Conservation (phyloP, 148 eudicot species). For the Drosera capensis region DNA sequence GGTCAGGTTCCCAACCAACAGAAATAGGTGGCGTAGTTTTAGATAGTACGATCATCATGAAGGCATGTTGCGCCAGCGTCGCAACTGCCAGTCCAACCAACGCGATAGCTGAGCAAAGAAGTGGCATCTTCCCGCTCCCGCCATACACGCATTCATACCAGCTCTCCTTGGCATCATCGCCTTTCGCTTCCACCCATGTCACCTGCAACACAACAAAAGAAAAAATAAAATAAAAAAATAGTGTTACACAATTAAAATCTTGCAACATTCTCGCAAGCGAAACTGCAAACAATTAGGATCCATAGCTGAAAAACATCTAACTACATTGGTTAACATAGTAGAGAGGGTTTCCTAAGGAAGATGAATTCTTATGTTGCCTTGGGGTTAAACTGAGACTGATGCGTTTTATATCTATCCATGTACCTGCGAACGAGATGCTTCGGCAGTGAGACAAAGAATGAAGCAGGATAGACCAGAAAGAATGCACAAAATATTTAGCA, state of each 20-base stretch:
- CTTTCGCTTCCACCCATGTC: conserved; percentile 13
- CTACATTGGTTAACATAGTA: no score
- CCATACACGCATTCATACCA: conserved; percentile 25
- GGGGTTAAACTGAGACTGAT: not conserved
- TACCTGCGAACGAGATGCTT: conserved; percentile 43
- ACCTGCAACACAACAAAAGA: conserved; percentile 13
- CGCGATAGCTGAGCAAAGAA: conserved; percentile 25
- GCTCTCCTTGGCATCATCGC: conserved; percentile 1
- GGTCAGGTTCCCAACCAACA: conserved; percentile 47
- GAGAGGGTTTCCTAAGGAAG: no score
- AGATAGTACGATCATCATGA: conserved; percentile 40
- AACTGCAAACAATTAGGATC: no score
- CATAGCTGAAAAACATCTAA: no score
- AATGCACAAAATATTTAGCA: conserved; percentile 26
- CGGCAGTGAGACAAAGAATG: conserved; percentile 41
- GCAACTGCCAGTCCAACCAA: conserved; percentile 26
- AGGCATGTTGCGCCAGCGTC: conserved; percentile 34
- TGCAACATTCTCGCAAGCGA: not conserved
- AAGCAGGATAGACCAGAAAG: conserved; percentile 31
- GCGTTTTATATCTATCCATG: no score
- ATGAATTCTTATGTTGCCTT: not conserved
- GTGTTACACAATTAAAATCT: not conserved
- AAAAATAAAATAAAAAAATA: not conserved
- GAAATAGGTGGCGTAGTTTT: conserved; percentile 38
- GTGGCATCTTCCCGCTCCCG: conserved; percentile 28